phyloP scores from a whole-genome alignment of 139 green algal species.

The Chlamydomonas eustigma region DNA sequence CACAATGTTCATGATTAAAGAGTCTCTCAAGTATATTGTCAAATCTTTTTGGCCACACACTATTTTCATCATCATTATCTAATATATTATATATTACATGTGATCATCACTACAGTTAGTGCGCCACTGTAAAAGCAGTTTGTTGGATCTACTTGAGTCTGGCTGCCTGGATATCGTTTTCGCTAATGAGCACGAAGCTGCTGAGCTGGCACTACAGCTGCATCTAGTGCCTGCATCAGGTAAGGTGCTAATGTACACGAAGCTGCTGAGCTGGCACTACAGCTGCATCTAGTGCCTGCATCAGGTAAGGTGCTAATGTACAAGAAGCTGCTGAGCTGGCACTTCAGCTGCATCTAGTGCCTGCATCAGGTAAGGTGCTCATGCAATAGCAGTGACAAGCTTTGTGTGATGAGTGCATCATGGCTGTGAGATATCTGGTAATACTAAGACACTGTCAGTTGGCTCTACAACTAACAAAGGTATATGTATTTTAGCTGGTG shows the following conservation, averaged over 20 bases:
- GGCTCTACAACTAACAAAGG: not conserved
- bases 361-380: not conserved
- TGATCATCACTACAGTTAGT: slow-evolving; percentile 43
- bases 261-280: slow-evolving; percentile 8
- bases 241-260: not conserved
- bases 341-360: slow-evolving; percentile 20
- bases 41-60: too few relatives aligned
- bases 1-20: too few relatives aligned
- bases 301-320: not conserved
- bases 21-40: too few relatives aligned
- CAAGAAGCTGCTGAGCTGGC: slow-evolving; percentile 2
- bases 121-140: slow-evolving; percentile 36
- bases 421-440: not conserved
- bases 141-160: slow-evolving; percentile 42
- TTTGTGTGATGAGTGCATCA: too few relatives aligned
- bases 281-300: slow-evolving; percentile 13
- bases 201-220: slow-evolving; percentile 42
- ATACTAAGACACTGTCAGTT: not conserved
- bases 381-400: too few relatives aligned
- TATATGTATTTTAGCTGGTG: not conserved
- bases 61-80: too few relatives aligned
- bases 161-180: slow-evolving; percentile 77
- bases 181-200: slow-evolving; percentile 79
- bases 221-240: not conserved
- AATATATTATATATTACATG: too few relatives aligned